A percentile compares a stretch with the other conserved stretches of the same genome.
phyloP scores from a whole-genome alignment of 495 filamentous ascomycete genomes.

The Penicillium samsonianum region DNA sequence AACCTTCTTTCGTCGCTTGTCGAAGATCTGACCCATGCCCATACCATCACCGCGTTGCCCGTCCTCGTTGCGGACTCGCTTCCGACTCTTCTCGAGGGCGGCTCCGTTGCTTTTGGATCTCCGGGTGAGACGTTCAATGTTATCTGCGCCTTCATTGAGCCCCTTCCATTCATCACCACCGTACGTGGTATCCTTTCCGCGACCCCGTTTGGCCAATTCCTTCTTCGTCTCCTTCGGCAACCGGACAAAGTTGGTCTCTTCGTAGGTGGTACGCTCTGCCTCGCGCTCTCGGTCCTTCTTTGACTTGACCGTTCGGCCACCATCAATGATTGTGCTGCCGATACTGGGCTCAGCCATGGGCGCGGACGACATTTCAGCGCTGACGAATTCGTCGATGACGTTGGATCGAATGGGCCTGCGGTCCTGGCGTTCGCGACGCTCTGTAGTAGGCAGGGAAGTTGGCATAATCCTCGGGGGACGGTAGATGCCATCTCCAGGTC shows the following conservation, averaged over 20 bases:
- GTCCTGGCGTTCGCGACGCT: slow-evolving; percentile 57
- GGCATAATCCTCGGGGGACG: slow-evolving; percentile 82
- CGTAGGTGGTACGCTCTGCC: slow-evolving; percentile 71
- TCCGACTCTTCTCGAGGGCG: slow-evolving; percentile 76
- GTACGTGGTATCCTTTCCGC: slow-evolving; percentile 55
- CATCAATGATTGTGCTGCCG: slow-evolving; percentile 73
- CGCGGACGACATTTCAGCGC: slow-evolving; percentile 72
- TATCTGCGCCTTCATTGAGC: slow-evolving; percentile 74
- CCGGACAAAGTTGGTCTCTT: slow-evolving; percentile 84
- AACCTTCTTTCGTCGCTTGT: slow-evolving; percentile 71
- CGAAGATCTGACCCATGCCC: slow-evolving; percentile 67
- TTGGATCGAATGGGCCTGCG: slow-evolving; percentile 60
- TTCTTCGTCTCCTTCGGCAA: slow-evolving; percentile 81
- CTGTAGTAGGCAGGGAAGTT: slow-evolving; percentile 60
- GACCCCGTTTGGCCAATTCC: slow-evolving; percentile 56
- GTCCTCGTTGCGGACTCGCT: slow-evolving; percentile 63
- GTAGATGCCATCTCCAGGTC: slow-evolving; percentile 65
- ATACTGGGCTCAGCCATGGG: slow-evolving; percentile 80
- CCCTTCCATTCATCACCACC: slow-evolving; percentile 85
- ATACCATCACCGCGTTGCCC: slow-evolving; percentile 57
- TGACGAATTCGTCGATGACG: slow-evolving; percentile 84
- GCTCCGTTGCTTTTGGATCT: slow-evolving; percentile 52
- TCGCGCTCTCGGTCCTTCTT: slow-evolving; percentile 68
- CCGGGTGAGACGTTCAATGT: slow-evolving; percentile 71
- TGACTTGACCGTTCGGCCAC: slow-evolving; percentile 73